Evolutionary conservation across 2,329 filamentous ascomycete genomes (phyloP), one percentile per base, ranked within the genome.

Genomic region (Exophiala bonariae): DNA sequence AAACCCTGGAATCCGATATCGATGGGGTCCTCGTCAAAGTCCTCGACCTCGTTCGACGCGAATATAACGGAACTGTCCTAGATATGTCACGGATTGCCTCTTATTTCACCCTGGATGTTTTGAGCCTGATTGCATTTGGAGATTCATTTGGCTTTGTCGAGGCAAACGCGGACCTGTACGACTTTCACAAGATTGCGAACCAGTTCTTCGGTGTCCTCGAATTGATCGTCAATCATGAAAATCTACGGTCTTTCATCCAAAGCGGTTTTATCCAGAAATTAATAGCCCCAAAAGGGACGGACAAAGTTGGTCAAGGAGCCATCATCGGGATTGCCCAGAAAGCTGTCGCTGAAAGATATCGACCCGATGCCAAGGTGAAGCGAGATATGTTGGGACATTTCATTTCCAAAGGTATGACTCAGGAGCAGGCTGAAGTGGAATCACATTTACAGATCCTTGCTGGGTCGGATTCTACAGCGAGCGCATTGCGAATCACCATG

Each of bases 331-430:
- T 54, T 19, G 41, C 47, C 10, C 37, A 50, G 37, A 19, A 41
- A 31, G 36, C 59, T 20, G 54, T 61, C 19, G 50, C 54, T 11
- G 52, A 57, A 30, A 52, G 57, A 17, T 55, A 46, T 49, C 17
- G 33, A 17, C 33, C 36, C 9, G 39, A 47, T 16, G 20, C 33
- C n/a, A 45, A 37, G 23, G 19, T 5, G 23, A 44, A 55, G 38
- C 41, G 45, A 10, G 60, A 64, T 36, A 63, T 64, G 59, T 39
- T 64, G 4, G 59, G 56, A 8, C 61, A 58, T 2, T 63, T 63
- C 38, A 53, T 63, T 28, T 50, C 47, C 3, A 59, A 62, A 33
- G 60, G 61, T 32, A 36, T 53, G 9, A 42, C 20, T 14, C 32
- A 35, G 32, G 20, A 33, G 13, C 18, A 49, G 16, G 41, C 38